Evolutionary conservation across 192 early-diverging fungal genomes (phyloP), one percentile per base, ranked within the genome.

Genomic region (Kappamyces sp.): DNA sequence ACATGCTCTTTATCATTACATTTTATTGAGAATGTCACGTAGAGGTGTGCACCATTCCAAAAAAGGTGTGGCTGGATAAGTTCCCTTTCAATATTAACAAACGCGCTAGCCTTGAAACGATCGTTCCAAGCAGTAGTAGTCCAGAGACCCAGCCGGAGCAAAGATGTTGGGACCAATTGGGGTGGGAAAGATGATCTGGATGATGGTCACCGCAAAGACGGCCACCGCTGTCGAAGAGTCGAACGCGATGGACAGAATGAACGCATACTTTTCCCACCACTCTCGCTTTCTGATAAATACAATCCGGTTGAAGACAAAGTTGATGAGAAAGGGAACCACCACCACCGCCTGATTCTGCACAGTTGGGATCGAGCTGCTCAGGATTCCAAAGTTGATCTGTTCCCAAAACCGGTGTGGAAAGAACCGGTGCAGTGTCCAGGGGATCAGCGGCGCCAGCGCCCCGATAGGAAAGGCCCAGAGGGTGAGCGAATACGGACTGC

Each of bases 391-490:
- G 22, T 22, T 22, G 22, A 22, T 22, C 22, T 22, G 22, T 22
- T 22, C 22, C 22, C 22, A 22, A 22, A 22, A 22, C 22, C 22
- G 22, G 22, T 22, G 22, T 22, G 22, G 22, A 22, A 22, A 22
- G 22, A 22, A 22, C 22, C 22, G 22, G 22, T 22, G 22, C 22
- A 22, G 22, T 22, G 22, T 22, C 63, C 63, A 69, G 1, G 63
- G 63, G 12, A 64, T 22, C 36, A 77, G 9, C 9, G 75, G 75
- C 5, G 47, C 38, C 4, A 72, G 37, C 4, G 51, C 6, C 12
- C 73, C 73, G 50, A 62, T 37, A 12, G 57, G 57, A 35, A 75
- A 66, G 41, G 47, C 47, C 66, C 63, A 71, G 1, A 71, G 41
- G 22, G 66, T 34, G 5, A 15, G 22, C 15, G 41, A 5, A 58